Evolutionary conservation across 306 rosid genomes (phyloP).

Genomic region (Gastrolobium villosum): DNA sequence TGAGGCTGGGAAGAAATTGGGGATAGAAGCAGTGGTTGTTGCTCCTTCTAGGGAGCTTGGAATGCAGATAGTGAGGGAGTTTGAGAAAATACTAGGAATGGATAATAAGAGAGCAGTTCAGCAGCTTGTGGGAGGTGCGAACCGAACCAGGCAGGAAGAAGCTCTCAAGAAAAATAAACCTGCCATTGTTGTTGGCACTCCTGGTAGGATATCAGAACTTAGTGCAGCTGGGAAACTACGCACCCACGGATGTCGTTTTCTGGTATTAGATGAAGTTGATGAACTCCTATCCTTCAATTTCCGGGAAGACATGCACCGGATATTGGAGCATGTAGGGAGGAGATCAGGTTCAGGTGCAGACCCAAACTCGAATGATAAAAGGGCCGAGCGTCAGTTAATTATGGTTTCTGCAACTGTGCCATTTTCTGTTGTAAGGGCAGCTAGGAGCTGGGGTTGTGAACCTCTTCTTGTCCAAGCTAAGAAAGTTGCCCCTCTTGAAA

Average conservation of each 20-base stretch:
- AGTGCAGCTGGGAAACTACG: conserved; percentile 94
- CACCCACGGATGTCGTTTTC: conserved; percentile 80
- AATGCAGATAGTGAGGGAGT: conserved; percentile 98
- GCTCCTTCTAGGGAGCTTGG: conserved; percentile 98
- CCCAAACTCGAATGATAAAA: conserved; percentile 52
- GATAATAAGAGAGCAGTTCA: conserved; percentile 76
- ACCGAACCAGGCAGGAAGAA: conserved; percentile 90
- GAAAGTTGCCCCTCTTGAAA: conserved; percentile 71
- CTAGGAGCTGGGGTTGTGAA: conserved; percentile 85
- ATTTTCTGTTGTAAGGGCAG: conserved; percentile 90
- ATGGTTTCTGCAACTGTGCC: conserved; percentile 97
- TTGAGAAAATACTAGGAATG: conserved; percentile 88
- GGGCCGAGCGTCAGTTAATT: conserved; percentile 72
- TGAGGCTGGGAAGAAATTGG: conserved; percentile 66
- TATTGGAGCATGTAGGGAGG: conserved; percentile 90
- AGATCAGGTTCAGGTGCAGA: conserved; percentile 69
- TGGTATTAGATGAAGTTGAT: conserved; percentile 95
- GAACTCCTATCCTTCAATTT: conserved; percentile 89
- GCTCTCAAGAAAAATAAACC: conserved; percentile 93
- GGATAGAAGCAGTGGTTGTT: conserved; percentile 83
- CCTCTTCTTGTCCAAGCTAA: conserved; percentile 91
- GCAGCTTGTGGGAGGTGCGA: conserved; percentile 99
- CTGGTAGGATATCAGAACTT: conserved; percentile 92
- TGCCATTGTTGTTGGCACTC: conserved; percentile 92
- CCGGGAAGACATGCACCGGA: conserved; percentile 94